Percentiles rank a stretch among this genome's conserved stretches.
Evolutionary conservation across 2,329 filamentous ascomycete species (phyloP).

Genomic region (Colletotrichum sp.): DNA sequence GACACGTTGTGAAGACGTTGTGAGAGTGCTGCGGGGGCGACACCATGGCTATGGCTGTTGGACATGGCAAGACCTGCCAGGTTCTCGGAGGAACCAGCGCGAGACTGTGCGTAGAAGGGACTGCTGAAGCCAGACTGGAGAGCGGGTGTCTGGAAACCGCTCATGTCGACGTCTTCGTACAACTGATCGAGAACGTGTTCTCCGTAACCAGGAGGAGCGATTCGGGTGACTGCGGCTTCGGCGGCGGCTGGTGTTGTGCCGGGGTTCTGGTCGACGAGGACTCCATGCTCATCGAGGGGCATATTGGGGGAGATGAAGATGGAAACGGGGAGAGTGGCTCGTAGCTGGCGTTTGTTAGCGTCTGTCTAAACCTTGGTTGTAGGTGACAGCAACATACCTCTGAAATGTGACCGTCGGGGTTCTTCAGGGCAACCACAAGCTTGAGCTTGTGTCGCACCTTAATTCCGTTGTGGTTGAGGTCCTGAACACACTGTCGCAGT

Average conservation of each 20-base stretch:
- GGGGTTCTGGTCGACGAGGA: constrained; percentile 69
- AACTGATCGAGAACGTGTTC: constrained; percentile 88
- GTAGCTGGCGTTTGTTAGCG: constrained; percentile 57
- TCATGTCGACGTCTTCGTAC: constrained; percentile 84
- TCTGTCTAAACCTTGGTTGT: background rate
- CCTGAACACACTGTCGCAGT: constrained; percentile 84
- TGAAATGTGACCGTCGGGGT: constrained; percentile 92
- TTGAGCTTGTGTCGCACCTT: constrained; percentile 93
- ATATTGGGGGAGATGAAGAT: constrained; percentile 97
- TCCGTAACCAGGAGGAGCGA: constrained; percentile 91
- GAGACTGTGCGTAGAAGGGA: constrained; percentile 74
- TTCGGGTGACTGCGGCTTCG: constrained; percentile 61
- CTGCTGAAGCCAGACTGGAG: constrained; percentile 78
- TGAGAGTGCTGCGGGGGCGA: constrained; percentile 61
- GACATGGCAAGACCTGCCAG: constrained; percentile 59
- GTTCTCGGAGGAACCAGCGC: constrained; percentile 82
- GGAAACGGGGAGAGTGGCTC: constrained; percentile 87
- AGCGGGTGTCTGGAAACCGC: constrained; percentile 80
- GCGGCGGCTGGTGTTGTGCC: constrained; percentile 50
- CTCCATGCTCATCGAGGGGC: constrained; percentile 85
- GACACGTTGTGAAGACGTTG: constrained; percentile 75
- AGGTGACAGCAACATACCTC: constrained; percentile 61
- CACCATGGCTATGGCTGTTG: constrained; percentile 41
- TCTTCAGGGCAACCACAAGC: constrained; percentile 87
- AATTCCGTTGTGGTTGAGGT: constrained; percentile 86